Base-by-base conservation (phyloP, 2,329 filamentous ascomycete species). In the Colletotrichum karsti region DNA sequence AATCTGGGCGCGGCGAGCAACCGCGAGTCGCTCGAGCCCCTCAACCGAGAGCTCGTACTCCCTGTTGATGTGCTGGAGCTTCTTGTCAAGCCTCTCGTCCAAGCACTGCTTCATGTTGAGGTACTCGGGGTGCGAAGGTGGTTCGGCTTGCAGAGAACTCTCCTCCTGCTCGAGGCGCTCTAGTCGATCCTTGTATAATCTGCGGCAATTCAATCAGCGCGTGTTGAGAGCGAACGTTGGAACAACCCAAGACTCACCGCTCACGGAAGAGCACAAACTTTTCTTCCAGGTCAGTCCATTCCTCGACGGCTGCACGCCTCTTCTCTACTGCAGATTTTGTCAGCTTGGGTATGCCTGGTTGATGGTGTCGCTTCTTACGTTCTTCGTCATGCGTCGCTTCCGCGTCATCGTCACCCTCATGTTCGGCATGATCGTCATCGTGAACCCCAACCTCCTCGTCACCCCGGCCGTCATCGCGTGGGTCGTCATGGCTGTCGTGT, bases 91-190 rank as follows among this genome's bases (percentile, higher is more conserved):
- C 75, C 95, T 90, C 67, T 92, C 91, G 80, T 97, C 90, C 62
- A 99, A 88, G 76, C 92, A 94, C 77, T 93, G 90, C 78, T 97
- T 91, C 90, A 97, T 97, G 44, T 93, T 93, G 37, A 98, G 85
- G 72, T 95, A 95, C 78, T 97, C 95, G 37, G 94, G 93, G 77
- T 99, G 96, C n/a, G 90, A 92, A n/a, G 89, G 89, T 60, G 83
- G 84, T 51, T 87, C 84, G 72, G 87, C 83, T 62, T 83, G 79
- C 18, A 92, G 80, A 77, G 90, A 90, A 33, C 85, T 85, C 74
- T 92, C 90, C 77, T 92, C 89, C 71, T 86, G 82, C 74, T 97
- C 94, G 62, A 97, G 85, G 74, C 93, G 91, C 56, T 93, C 91
- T 22, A 99, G 87, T 70, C 94, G 90, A 78, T 98, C 95, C 76